A percentile compares a stretch with the other conserved stretches of the same genome.
Evolutionary conservation across 1,284 basidiomycete genomes (phyloP).

Genomic region (Ustilago shanxiensis): DNA sequence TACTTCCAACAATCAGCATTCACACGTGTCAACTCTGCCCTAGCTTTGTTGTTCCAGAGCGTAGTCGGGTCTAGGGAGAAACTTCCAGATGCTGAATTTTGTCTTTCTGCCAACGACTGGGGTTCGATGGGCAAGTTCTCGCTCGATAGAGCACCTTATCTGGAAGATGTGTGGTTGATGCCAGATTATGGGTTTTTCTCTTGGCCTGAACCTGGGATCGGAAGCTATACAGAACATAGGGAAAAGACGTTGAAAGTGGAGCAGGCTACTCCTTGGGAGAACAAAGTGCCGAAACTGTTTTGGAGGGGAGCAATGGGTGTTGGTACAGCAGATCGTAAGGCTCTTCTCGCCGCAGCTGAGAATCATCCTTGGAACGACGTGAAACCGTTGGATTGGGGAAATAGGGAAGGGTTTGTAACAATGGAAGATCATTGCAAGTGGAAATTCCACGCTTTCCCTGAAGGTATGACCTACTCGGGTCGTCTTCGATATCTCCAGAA

Average conservation of each 20-base stretch:
- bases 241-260: slow-evolving; percentile 52
- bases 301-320: slow-evolving; percentile 64
- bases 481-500: slow-evolving; percentile 64
- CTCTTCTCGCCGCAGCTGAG: slow-evolving; percentile 43
- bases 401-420: slow-evolving; percentile 30
- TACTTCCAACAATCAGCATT: slow-evolving; percentile 60
- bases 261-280: slow-evolving; percentile 46
- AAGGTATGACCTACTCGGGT: slow-evolving; percentile 66
- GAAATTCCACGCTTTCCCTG: slow-evolving; percentile 67
- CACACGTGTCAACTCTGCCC: slow-evolving; percentile 54
- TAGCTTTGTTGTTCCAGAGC: slow-evolving; percentile 55
- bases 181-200: slow-evolving; percentile 66
- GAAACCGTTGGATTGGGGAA: slow-evolving; percentile 54
- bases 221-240: slow-evolving; percentile 59
- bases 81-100: slow-evolving; percentile 68
- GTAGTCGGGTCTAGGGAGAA: slow-evolving; percentile 57
- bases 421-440: slow-evolving; percentile 67
- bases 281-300: slow-evolving; percentile 57
- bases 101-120: slow-evolving; percentile 64
- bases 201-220: slow-evolving; percentile 67
- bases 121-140: slow-evolving; percentile 62
- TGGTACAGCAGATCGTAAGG: slow-evolving; percentile 60
- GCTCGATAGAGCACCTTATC: slow-evolving; percentile 54
- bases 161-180: slow-evolving; percentile 67
- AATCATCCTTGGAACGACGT: slow-evolving; percentile 61